These are phyloP conservation scores for Ceratobasidium sp. DNA, from an alignment of 1,284 basidiomycete genomes.

Conservation along the genomic window DNA sequence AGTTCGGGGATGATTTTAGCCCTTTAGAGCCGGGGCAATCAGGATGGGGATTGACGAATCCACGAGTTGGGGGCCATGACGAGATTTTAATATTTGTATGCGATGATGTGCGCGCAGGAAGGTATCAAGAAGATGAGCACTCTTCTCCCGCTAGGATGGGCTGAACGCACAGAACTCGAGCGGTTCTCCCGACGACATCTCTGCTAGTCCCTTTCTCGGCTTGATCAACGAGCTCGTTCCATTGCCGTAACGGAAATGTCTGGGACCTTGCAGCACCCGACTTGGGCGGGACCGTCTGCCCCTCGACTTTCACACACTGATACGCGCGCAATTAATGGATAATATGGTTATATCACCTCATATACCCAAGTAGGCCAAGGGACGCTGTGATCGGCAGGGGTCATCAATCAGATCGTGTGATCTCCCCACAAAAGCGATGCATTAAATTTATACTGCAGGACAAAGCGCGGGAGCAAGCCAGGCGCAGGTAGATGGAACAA, in stretches of 20 bases:
- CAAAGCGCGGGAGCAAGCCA: background rate
- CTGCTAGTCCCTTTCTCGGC: background rate
- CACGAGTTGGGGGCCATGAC: no score
- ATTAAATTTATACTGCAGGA: background rate
- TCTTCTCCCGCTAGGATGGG: no score
- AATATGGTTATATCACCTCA: background rate
- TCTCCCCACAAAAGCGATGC: background rate
- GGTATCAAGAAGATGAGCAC: no score
- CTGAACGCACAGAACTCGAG: no score
- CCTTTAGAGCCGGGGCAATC: no score
- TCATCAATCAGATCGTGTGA: background rate
- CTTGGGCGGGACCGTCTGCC: background rate
- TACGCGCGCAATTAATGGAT: background rate
- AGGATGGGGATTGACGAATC: no score
- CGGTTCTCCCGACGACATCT: no score
- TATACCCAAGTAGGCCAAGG: background rate
- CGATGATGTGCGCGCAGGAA: no score
- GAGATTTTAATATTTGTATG: no score
- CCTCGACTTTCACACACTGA: constrained; percentile 3
- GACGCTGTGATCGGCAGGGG: background rate
- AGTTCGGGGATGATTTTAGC: no score
- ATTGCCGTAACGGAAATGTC: background rate
- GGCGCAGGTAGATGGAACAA: background rate
- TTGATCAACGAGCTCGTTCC: background rate
- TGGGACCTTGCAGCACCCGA: background rate